phyloP scores from a whole-genome alignment of 768 basidiomycete species.

The Phanerochaete carnosa region DNA sequence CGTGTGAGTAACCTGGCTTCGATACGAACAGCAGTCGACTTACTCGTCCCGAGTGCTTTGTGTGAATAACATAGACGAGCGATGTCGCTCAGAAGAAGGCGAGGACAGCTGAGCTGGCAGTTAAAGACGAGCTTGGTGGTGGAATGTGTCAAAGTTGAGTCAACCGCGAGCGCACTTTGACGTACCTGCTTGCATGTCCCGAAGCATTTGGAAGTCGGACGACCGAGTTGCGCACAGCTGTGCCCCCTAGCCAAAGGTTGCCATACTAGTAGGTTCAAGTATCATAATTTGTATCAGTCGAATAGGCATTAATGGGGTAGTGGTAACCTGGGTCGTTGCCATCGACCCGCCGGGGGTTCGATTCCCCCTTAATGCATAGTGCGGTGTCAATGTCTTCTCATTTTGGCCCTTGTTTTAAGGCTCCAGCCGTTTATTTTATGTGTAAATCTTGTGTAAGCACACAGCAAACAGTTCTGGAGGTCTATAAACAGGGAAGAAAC shows the following conservation, averaged over 20 bases:
- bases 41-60: conserved; percentile 89
- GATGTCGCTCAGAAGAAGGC: conserved; percentile 22
- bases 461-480: neutral
- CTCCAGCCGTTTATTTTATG: too few relatives aligned
- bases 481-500: too few relatives aligned
- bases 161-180: conserved; percentile 4
- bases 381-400: too few relatives aligned
- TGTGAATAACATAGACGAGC: conserved; percentile 75
- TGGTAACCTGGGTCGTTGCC: conserved; percentile 13
- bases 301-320: conserved; percentile 15
- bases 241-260: too few relatives aligned
- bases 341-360: conserved; percentile 84
- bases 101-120: neutral
- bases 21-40: conserved; percentile 21
- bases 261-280: too few relatives aligned
- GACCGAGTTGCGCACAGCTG: too few relatives aligned
- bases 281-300: too few relatives aligned
- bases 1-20: conserved; percentile 18
- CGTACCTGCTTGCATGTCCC: neutral
- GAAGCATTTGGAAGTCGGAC: too few relatives aligned
- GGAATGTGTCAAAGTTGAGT: conserved; percentile 9
- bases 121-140: conserved; percentile 4
- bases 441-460: neutral
- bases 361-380: conserved; percentile 77
- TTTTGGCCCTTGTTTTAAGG: too few relatives aligned